These are phyloP conservation scores for Teunomyces atbi DNA, from an alignment of 805 yeast genomes.

Conservation along the genomic window DNA sequence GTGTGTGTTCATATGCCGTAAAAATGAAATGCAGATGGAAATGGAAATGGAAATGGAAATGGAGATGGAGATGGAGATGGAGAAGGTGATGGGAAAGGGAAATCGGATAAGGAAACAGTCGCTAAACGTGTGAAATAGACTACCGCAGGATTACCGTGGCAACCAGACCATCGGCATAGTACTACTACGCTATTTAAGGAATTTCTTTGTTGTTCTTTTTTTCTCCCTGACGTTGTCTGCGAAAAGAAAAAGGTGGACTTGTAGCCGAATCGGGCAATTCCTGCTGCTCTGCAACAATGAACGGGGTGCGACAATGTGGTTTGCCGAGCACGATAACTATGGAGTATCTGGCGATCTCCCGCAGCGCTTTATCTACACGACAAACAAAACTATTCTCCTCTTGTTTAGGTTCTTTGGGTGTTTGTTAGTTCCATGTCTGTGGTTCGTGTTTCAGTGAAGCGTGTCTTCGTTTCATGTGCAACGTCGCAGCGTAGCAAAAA, in stretches of 20 bases:
- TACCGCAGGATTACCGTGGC: slow-evolving; percentile 4
- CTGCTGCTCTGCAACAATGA: neutral
- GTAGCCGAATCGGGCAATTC: neutral
- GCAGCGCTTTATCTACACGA: neutral
- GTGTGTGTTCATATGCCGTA: slow-evolving; percentile 16
- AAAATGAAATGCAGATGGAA: neutral
- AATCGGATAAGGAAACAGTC: too few species aligned
- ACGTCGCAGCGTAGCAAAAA: too few species aligned
- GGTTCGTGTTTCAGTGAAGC: too few species aligned
- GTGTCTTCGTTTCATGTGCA: too few species aligned
- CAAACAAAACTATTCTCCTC: neutral
- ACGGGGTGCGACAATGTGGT: neutral
- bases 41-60: too few species aligned
- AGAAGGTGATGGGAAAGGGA: neutral
- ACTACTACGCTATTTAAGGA: slow-evolving; percentile 1
- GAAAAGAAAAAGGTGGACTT: neutral
- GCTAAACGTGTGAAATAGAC: too few species aligned
- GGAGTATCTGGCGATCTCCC: neutral
- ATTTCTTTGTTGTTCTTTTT: slow-evolving; percentile 2
- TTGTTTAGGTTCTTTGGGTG: neutral
- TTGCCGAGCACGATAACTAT: neutral
- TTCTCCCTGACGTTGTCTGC: slow-evolving; percentile 1
- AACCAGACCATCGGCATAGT: slow-evolving; percentile 1
- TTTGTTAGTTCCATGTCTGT: too few species aligned
- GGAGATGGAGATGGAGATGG: too few species aligned